A percentile compares a stretch with the other conserved stretches of the same genome.
These are phyloP conservation scores for Exophiala oligosperma DNA, from an alignment of 2,329 filamentous ascomycete genomes.

Conservation along the genomic window DNA sequence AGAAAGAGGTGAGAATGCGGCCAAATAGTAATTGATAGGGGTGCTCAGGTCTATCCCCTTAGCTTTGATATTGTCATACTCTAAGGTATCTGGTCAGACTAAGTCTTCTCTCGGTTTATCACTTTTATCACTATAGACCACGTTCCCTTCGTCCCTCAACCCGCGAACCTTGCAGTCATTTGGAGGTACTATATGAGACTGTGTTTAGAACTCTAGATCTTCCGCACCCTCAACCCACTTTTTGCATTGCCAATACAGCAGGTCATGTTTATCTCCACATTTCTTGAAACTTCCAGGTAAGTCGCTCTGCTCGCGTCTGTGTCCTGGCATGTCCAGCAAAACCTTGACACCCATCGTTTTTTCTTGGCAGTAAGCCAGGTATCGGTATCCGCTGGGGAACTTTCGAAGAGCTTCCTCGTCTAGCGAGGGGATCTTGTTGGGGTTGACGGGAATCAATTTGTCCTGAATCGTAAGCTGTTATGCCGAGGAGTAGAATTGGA, in stretches of 20 bases:
- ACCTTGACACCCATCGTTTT: slow-evolving; percentile 48
- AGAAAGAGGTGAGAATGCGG: too few relatives aligned
- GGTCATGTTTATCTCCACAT: slow-evolving; percentile 47
- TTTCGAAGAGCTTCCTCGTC: slow-evolving; percentile 41
- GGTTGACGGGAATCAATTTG: slow-evolving; percentile 50
- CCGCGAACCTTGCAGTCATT: too few relatives aligned
- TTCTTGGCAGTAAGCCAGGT: slow-evolving; percentile 48
- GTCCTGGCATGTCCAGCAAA: slow-evolving; percentile 43
- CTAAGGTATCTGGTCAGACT: too few relatives aligned
- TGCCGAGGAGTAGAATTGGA: too few relatives aligned
- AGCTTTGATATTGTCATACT: too few relatives aligned
- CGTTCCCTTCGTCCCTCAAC: too few relatives aligned
- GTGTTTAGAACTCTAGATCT: too few relatives aligned
- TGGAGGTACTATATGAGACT: too few relatives aligned
- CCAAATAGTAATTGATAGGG: too few relatives aligned
- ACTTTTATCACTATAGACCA: too few relatives aligned
- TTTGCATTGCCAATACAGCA: slow-evolving; percentile 46
- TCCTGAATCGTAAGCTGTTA: slow-evolving; percentile 32
- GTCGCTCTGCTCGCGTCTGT: slow-evolving; percentile 19
- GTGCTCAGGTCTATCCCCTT: too few relatives aligned
- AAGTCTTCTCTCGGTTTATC: too few relatives aligned
- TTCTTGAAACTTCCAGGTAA: slow-evolving; percentile 25
- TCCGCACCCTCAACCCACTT: slow-evolving; percentile 44
- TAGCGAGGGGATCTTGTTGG: slow-evolving; percentile 42
- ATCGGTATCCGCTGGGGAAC: slow-evolving; percentile 49